Percentiles rank a stretch among this genome's conserved stretches.
These are phyloP conservation scores for Pleurotus eryngii DNA, from an alignment of 768 basidiomycete species.

Conservation along the genomic window DNA sequence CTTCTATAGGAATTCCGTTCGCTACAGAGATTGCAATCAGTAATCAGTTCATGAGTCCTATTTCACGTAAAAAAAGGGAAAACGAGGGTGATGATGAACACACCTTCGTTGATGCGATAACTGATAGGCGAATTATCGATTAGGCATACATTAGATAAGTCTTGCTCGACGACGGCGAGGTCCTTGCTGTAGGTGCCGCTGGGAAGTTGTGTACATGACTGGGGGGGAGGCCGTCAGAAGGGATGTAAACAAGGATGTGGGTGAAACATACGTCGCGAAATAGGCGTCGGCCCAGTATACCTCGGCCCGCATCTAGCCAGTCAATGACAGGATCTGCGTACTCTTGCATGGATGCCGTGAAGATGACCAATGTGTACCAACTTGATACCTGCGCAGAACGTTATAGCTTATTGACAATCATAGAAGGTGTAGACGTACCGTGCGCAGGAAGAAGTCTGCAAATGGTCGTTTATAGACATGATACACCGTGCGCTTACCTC, in stretches of 20 bases:
- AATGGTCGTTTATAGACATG: slow-evolving; percentile 99
- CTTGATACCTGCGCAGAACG: slow-evolving; percentile 71
- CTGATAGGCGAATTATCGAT: slow-evolving; percentile 95
- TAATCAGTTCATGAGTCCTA: not conserved
- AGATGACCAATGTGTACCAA: slow-evolving; percentile 99
- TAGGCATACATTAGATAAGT: slow-evolving; percentile 90
- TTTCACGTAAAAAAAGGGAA: not conserved
- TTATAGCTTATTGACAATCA: slow-evolving; percentile 7
- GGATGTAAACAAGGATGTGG: slow-evolving; percentile 1
- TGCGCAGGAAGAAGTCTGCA: slow-evolving; percentile 91
- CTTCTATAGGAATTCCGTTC: slow-evolving; percentile 98
- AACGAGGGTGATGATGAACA: slow-evolving; percentile 12
- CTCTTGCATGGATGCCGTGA: slow-evolving; percentile 98
- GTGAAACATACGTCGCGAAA: slow-evolving; percentile 84
- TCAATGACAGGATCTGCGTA: slow-evolving; percentile 99
- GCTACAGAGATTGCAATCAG: slow-evolving; percentile 42
- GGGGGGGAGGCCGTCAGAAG: slow-evolving; percentile 3
- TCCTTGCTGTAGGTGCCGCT: slow-evolving; percentile 97
- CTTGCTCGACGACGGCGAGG: slow-evolving; percentile 79
- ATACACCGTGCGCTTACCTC: slow-evolving; percentile 86
- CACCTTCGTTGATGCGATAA: slow-evolving; percentile 93
- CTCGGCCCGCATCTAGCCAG: slow-evolving; percentile 95
- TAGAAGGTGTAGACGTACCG: slow-evolving; percentile 46
- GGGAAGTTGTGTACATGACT: slow-evolving; percentile 91
- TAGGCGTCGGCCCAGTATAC: slow-evolving; percentile 82